Base-by-base conservation (phyloP, 106 monocot genomes). In the Agapanthus africanus region DNA sequence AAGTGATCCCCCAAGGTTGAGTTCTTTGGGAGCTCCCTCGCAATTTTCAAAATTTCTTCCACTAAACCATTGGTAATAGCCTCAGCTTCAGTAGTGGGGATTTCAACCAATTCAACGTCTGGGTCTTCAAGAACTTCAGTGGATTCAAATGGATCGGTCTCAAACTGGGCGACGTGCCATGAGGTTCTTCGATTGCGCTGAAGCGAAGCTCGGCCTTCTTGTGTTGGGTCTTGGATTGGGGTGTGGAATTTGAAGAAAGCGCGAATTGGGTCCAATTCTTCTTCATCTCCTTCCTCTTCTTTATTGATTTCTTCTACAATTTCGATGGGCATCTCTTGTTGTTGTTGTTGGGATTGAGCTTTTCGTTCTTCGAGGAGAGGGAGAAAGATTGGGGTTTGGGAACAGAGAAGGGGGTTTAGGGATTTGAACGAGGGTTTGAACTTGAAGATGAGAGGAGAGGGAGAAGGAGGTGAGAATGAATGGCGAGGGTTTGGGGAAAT, bases 1-100 rank as follows among this genome's bases (percentile, higher is more conserved):
- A 99, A 70, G 26, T 81, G 32, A 21, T 87, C 90, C 8, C 80
- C 89, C 8, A 99, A 51, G 1, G 81, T 90, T 1, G 71, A 37
- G 65, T 87, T 87, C 56, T 81, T 79, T 28, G 87, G 79, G 11
- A 87, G 67, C 33, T 68, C 76, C 69, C 87, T 71, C 11, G 87
- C 84, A 6, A 90, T 32, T 31, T 49, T 66, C 64, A 99, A 26
- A 7, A 99, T 81, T 63, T 92, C 81, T 6, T 59, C 80, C 4
- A 83, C 69, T 9, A 77, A 62, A 10, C 77, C 76, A 9, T 74
- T 68, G 15, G 70, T 70, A 6, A 21, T 1, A 22, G 4, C 7
- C 37, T 44, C 18, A 40, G 27, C 61, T 28, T 62, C 59, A 11
- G 37, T 73, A 9, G 15, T 25, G 7, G 25, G 70, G 18, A 51